phyloP scores from a whole-genome alignment of 2,329 filamentous ascomycete genomes.

The Aspergillus spinulosporus region DNA sequence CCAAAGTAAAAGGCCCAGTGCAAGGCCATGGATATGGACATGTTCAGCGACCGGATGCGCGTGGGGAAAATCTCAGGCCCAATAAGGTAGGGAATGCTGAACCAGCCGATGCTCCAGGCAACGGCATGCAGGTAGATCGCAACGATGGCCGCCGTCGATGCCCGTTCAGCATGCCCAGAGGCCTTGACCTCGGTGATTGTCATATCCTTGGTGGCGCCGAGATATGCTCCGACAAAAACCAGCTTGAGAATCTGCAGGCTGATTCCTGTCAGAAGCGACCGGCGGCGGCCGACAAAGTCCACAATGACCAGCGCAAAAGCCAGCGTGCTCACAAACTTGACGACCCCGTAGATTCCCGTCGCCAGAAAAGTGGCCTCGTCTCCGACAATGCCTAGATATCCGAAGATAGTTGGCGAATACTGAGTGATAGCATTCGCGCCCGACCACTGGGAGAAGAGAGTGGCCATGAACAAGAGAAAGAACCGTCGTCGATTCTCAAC shows the following conservation, averaged over 20 bases:
- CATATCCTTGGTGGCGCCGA: conserved; percentile 34
- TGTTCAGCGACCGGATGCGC: conserved; percentile 47
- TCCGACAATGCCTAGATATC: not conserved
- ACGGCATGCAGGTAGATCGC: conserved; percentile 50
- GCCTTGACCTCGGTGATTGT: conserved; percentile 21
- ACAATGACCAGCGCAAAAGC: conserved; percentile 49
- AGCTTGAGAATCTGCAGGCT: too few relatives aligned
- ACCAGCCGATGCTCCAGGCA: conserved; percentile 45
- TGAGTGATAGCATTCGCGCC: too few relatives aligned
- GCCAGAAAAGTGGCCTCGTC: too few relatives aligned
- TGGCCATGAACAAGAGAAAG: conserved; percentile 40
- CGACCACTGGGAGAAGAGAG: too few relatives aligned
- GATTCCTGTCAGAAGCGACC: too few relatives aligned
- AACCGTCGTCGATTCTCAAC: conserved; percentile 44
- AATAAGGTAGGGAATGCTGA: conserved; percentile 48
- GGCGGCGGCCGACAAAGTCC: conserved; percentile 20
- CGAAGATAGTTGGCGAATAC: too few relatives aligned
- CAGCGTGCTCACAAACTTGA: conserved; percentile 25
- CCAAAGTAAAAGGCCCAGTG: conserved; percentile 10
- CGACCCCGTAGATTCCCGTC: too few relatives aligned
- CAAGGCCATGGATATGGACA: conserved; percentile 42
- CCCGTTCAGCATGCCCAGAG: conserved; percentile 13
- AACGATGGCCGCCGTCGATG: conserved; percentile 42
- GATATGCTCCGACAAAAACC: conserved; percentile 26
- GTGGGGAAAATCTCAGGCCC: conserved; percentile 50